Evolutionary conservation across 2,329 filamentous ascomycete species (phyloP).

Genomic region (Aspergillus neotritici): DNA sequence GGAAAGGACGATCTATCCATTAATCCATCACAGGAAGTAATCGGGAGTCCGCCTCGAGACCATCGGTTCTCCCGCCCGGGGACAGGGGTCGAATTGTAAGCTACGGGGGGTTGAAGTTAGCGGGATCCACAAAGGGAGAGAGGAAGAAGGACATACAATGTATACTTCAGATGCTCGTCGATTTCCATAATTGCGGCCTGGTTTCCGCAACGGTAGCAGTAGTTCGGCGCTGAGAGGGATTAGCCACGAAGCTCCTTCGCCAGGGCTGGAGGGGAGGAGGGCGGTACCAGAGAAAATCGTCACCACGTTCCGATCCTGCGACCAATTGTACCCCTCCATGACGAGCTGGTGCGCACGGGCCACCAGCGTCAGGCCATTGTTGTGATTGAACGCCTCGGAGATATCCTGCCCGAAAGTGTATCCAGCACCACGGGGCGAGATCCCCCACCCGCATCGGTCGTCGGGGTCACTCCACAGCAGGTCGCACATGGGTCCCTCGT

Average conservation of each 20-base stretch:
- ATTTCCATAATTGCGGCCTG: conserved; percentile 99
- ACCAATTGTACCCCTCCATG: conserved; percentile 99
- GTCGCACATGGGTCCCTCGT: conserved; percentile 98
- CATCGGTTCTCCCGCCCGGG: conserved; percentile 95
- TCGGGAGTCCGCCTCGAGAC: conserved; percentile 95
- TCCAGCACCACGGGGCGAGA: conserved; percentile 87
- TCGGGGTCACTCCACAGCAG: conserved; percentile 97
- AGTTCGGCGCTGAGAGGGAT: conserved; percentile 63
- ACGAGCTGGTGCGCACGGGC: conserved; percentile 96
- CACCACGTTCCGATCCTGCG: conserved; percentile 94
- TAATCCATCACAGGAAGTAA: conserved; percentile 75
- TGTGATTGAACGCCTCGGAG: conserved; percentile 97
- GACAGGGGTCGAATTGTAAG: conserved; percentile 98
- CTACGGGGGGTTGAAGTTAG: conserved; percentile 51
- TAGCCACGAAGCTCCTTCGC: conserved; percentile 15
- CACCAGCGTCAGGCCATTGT: conserved; percentile 93
- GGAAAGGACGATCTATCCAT: no score
- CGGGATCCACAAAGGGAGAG: neutral
- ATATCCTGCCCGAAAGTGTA: conserved; percentile 97
- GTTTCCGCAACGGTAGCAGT: conserved; percentile 98
- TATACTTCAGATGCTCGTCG: conserved; percentile 98
- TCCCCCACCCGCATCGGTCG: conserved; percentile 92
- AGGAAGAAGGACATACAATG: conserved; percentile 67
- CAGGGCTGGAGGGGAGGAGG: conserved; percentile 18
- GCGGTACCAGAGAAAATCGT: conserved; percentile 87